Conservation (phyloP, 768 basidiomycete genomes). For the Phlebiopsis gigantea region DNA sequence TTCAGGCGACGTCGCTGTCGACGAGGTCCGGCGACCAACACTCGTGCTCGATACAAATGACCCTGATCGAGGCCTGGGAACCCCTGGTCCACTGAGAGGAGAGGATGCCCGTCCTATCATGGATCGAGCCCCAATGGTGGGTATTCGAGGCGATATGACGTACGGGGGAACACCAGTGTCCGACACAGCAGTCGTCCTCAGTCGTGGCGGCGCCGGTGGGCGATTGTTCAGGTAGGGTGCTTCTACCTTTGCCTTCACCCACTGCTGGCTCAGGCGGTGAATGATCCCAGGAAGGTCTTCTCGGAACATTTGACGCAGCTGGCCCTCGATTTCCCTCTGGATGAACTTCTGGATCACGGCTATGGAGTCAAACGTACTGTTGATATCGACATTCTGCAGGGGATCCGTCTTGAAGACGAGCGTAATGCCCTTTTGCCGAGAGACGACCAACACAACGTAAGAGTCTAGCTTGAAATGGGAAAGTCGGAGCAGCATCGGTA, state of each 20-base stretch:
- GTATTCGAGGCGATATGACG: slow-evolving; percentile 15
- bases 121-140: slow-evolving; percentile 15
- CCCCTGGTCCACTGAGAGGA: not conserved
- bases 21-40: slow-evolving; percentile 16
- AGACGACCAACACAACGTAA: slow-evolving; percentile 96
- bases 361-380: slow-evolving; percentile 96
- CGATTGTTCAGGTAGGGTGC: slow-evolving; percentile 74
- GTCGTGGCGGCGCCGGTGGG: slow-evolving; percentile 28
- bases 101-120: slow-evolving; percentile 10
- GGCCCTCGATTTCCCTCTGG: slow-evolving; percentile 94
- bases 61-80: slow-evolving; percentile 17
- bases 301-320: slow-evolving; percentile 95
- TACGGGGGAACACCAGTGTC: slow-evolving; percentile 13
- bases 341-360: slow-evolving; percentile 98
- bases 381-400: slow-evolving; percentile 95
- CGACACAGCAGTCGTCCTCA: slow-evolving; percentile 16
- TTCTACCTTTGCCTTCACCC: slow-evolving; percentile 93
- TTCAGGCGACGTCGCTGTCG: slow-evolving; percentile 12
- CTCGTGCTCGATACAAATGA: slow-evolving; percentile 19
- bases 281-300: slow-evolving; percentile 97
- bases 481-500: slow-evolving; percentile 96
- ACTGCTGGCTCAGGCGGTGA: slow-evolving; percentile 90
- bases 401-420: slow-evolving; percentile 99
- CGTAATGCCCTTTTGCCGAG: slow-evolving; percentile 96
- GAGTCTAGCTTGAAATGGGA: slow-evolving; percentile 93